phyloP scores from a whole-genome alignment of 164 flowering plant species.

The Umbellularia californica region DNA sequence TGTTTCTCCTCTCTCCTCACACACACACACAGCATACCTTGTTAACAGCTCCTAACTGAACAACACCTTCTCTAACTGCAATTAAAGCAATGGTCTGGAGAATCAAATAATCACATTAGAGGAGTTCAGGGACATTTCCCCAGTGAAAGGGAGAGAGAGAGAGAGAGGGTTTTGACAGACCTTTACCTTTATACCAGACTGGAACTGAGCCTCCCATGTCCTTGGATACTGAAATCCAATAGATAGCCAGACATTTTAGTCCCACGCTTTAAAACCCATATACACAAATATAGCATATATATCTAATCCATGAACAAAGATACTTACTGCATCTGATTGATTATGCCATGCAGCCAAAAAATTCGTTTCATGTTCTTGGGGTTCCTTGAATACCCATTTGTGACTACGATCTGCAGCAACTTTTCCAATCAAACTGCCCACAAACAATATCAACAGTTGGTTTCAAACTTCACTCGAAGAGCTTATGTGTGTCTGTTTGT shows the following conservation, averaged over 20 bases:
- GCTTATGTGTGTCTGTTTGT: background rate
- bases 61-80: slow-evolving; percentile 94
- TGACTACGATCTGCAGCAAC: slow-evolving; percentile 95
- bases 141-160: background rate
- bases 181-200: slow-evolving; percentile 84
- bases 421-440: slow-evolving; percentile 82
- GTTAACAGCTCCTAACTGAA: slow-evolving; percentile 79
- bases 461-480: background rate
- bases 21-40: slow-evolving; percentile 39
- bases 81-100: slow-evolving; percentile 92
- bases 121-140: no score
- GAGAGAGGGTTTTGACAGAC: background rate
- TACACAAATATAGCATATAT: background rate
- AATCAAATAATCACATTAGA: slow-evolving; percentile 8
- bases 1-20: no score
- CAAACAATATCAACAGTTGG: background rate
- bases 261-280: background rate
- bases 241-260: background rate
- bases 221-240: slow-evolving; percentile 67
- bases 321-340: slow-evolving; percentile 74
- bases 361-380: slow-evolving; percentile 80
- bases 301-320: background rate
- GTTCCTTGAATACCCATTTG: slow-evolving; percentile 82
- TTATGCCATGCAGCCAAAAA: slow-evolving; percentile 93
- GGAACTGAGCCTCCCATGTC: slow-evolving; percentile 99